These are phyloP conservation scores for Cenococcum geophilum DNA, from an alignment of 495 filamentous ascomycete species.

Conservation along the genomic window DNA sequence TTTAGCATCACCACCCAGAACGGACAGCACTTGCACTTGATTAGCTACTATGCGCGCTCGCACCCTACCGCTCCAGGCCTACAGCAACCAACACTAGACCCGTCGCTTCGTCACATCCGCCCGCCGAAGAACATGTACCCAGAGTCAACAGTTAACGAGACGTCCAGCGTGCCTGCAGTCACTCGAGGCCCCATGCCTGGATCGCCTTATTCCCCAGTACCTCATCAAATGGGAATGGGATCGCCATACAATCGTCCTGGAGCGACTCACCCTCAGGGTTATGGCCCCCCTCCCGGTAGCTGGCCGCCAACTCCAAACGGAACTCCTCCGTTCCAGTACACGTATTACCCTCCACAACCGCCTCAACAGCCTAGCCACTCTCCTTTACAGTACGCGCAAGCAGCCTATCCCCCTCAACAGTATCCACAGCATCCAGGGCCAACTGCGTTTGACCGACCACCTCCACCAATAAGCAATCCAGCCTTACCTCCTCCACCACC, in stretches of 20 bases:
- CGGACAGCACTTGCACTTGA: conserved; percentile 89
- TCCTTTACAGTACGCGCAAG: conserved; percentile 31
- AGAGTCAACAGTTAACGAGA: conserved; percentile 89
- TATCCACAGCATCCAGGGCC: conserved; percentile 19
- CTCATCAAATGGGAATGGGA: conserved; percentile 45
- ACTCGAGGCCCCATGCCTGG: conserved; percentile 58
- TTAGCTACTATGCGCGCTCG: conserved; percentile 88
- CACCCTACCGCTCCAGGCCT: conserved; percentile 60
- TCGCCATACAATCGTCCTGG: conserved; percentile 27
- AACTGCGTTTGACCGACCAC: conserved; percentile 33
- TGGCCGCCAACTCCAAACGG: conserved; percentile 21
- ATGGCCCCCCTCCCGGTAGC: neutral
- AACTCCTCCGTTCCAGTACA: conserved; percentile 17
- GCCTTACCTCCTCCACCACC: conserved; percentile 33
- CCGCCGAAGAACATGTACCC: conserved; percentile 92
- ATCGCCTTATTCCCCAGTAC: conserved; percentile 48
- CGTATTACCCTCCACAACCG: conserved; percentile 13
- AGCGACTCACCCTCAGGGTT: conserved; percentile 4
- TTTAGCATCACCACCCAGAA: conserved; percentile 94
- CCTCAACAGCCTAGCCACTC: conserved; percentile 11
- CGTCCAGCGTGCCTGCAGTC: conserved; percentile 59
- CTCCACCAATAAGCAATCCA: conserved; percentile 30
- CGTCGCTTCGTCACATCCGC: conserved; percentile 71
- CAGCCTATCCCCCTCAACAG: conserved; percentile 25
- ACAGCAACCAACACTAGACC: conserved; percentile 72